Conservation (phyloP, 768 basidiomycete species). For the Lentinus brumalis region DNA sequence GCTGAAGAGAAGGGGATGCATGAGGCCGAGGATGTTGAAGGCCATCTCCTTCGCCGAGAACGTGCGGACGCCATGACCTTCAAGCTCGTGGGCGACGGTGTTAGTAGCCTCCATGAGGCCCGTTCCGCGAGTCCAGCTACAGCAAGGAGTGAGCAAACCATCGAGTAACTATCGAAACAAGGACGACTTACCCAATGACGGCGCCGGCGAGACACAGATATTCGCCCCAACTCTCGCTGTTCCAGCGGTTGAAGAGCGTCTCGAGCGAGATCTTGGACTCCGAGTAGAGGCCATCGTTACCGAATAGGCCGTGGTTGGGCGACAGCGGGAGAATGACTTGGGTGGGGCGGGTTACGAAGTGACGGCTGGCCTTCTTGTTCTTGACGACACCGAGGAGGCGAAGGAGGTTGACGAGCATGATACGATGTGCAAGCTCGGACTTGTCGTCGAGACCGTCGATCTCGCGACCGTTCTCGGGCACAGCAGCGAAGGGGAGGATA, state of each 20-base stretch:
- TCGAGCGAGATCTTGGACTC: constrained; percentile 98
- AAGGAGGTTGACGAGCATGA: constrained; percentile 97
- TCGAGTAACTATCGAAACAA: background rate
- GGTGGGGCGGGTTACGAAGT: constrained; percentile 96
- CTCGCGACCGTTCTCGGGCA: constrained; percentile 98
- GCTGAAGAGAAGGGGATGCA: constrained; percentile 71
- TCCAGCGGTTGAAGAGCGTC: constrained; percentile 98
- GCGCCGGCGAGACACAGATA: constrained; percentile 98
- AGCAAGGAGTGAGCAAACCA: constrained; percentile 14
- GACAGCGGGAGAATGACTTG: constrained; percentile 98
- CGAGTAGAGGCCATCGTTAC: constrained; percentile 96
- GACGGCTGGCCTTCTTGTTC: constrained; percentile 94
- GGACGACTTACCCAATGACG: constrained; percentile 77
- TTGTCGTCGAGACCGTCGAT: constrained; percentile 97
- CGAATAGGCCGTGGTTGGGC: constrained; percentile 97
- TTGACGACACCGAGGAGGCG: constrained; percentile 97
- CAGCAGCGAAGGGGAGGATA: constrained; percentile 96
- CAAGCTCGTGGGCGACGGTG: constrained; percentile 91
- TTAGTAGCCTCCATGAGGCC: constrained; percentile 96
- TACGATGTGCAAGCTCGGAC: constrained; percentile 96
- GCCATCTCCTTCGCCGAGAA: constrained; percentile 99
- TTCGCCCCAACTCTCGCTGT: constrained; percentile 98
- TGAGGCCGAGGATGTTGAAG: constrained; percentile 98
- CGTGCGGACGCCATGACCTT: constrained; percentile 90
- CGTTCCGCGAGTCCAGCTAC: constrained; percentile 96